Base-by-base conservation (phyloP, 768 basidiomycete genomes). In the Trametes coccinea region DNA sequence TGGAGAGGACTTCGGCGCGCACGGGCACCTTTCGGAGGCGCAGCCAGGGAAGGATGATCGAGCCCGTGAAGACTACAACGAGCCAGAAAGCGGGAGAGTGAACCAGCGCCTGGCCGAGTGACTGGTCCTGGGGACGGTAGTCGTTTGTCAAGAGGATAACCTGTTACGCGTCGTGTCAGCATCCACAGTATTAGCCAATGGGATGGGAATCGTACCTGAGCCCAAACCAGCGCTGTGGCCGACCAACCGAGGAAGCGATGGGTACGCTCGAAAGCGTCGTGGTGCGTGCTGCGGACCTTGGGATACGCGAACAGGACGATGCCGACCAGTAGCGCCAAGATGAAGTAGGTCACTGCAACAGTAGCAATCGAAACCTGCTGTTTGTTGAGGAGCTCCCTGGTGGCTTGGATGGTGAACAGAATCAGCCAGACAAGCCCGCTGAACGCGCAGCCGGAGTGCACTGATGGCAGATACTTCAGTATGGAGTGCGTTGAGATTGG, bases 201-300 rank as follows among this genome's bases (percentile, higher is more conserved):
- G 17, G 33, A 30, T 27, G 17, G 5, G n/a, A 34, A 30, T 5
- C 29, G 22, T 41, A 81, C 81, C 73, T 82, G 84, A n/a, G 68
- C 72, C 83, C 84, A 85, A 5, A 85, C 82, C 44, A 84, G 70
- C 11, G 76, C 78, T 3, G 79, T 79, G 9, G 79, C 78, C 8
- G 77, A 75, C 85, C 84, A 85, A 31, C 84, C 85, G 29, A 81
- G 70, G 71, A 83, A 84, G 30, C 85, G 82, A 71, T 85, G 85
- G 13, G 77, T 76, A 47, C 74, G 76, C 69, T 86, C 85, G 66
- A 85, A 86, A 8, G 71, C 74, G 63, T 86, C 77, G 70, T 85
- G 84, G 47, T 74, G 73, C 37, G 78, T 77, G 48, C 71, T 69
- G 45, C 85, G 78, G 59, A 83, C 68, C 9, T 72, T 71, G 0